These are phyloP conservation scores for Nitzschia sp. DNA, from an alignment of 108 stramenopile genomes.

Conservation along the genomic window DNA sequence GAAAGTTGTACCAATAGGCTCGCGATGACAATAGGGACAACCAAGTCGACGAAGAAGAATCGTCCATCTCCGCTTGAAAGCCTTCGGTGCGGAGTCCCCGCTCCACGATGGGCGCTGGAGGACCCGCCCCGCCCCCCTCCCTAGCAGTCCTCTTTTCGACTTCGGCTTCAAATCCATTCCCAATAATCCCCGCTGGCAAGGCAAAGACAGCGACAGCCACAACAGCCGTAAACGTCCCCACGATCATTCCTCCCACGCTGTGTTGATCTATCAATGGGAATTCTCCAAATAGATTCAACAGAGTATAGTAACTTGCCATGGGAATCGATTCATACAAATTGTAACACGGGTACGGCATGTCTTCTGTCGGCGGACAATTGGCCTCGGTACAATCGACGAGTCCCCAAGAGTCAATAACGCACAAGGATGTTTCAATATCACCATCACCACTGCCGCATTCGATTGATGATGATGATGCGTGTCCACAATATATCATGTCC, in stretches of 20 bases:
- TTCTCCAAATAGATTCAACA: slow-evolving; percentile 91
- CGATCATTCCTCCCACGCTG: slow-evolving; percentile 59
- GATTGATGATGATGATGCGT: no score
- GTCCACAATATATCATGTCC: slow-evolving; percentile 83
- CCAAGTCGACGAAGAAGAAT: slow-evolving; percentile 31
- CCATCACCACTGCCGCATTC: slow-evolving; percentile 38
- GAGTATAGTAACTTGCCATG: slow-evolving; percentile 72
- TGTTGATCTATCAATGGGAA: slow-evolving; percentile 87
- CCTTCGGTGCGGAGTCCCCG: slow-evolving; percentile 23
- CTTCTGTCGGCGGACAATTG: slow-evolving; percentile 49
- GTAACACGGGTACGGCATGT: slow-evolving; percentile 62
- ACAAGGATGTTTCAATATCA: slow-evolving; percentile 63
- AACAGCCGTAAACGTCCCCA: slow-evolving; percentile 88
- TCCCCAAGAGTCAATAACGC: slow-evolving; percentile 69
- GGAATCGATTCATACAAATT: slow-evolving; percentile 76
- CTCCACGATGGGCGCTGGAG: slow-evolving; percentile 26
- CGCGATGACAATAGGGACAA: no score
- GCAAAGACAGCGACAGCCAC: slow-evolving; percentile 90
- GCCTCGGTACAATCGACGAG: slow-evolving; percentile 69
- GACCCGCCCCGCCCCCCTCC: slow-evolving; percentile 2
- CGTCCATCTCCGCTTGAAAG: slow-evolving; percentile 34
- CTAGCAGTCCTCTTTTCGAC: slow-evolving; percentile 50
- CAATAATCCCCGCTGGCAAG: slow-evolving; percentile 87
- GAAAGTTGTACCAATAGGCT: slow-evolving; percentile 60
- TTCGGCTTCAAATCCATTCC: slow-evolving; percentile 83